Evolutionary conservation across 495 filamentous ascomycete species (phyloP).

Genomic region (Pseudomonodictys pantanalensis): DNA sequence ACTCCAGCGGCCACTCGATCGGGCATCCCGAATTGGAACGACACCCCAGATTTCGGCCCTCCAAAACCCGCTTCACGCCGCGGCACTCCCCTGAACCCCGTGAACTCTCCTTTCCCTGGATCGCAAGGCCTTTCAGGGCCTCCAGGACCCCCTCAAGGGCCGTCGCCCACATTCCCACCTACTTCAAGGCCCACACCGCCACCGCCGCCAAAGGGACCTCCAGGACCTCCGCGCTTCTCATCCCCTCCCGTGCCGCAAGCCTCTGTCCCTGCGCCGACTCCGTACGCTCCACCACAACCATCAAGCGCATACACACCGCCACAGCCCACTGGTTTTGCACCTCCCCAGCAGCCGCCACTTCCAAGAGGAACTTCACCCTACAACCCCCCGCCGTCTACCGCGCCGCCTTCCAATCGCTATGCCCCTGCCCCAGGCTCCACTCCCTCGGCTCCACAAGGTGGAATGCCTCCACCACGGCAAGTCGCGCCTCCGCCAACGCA

Average conservation of each 20-base stretch:
- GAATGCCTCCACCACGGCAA: slow-evolving; percentile 32
- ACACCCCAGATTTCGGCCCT: slow-evolving; percentile 76
- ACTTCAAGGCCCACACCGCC: slow-evolving; percentile 49
- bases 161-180: slow-evolving; percentile 46
- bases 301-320: slow-evolving; percentile 23
- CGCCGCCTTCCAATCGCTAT: slow-evolving; percentile 77
- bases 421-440: slow-evolving; percentile 65
- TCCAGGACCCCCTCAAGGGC: slow-evolving; percentile 36
- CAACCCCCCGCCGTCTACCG: slow-evolving; percentile 72
- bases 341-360: slow-evolving; percentile 50
- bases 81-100: slow-evolving; percentile 63
- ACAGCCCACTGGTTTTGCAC: slow-evolving; percentile 47
- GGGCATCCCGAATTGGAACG: slow-evolving; percentile 84
- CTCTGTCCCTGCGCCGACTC: slow-evolving; percentile 63
- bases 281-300: slow-evolving; percentile 65
- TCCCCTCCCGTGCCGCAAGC: slow-evolving; percentile 51
- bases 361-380: slow-evolving; percentile 83
- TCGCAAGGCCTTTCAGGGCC: slow-evolving; percentile 46
- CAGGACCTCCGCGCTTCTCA: slow-evolving; percentile 53
- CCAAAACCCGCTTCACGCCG: slow-evolving; percentile 68
- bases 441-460: slow-evolving; percentile 31
- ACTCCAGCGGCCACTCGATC: slow-evolving; percentile 66
- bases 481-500: slow-evolving; percentile 41
- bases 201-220: slow-evolving; percentile 55
- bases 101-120: slow-evolving; percentile 66